Base-by-base conservation (phyloP, 768 basidiomycete species). In the Pisolithus albus region DNA sequence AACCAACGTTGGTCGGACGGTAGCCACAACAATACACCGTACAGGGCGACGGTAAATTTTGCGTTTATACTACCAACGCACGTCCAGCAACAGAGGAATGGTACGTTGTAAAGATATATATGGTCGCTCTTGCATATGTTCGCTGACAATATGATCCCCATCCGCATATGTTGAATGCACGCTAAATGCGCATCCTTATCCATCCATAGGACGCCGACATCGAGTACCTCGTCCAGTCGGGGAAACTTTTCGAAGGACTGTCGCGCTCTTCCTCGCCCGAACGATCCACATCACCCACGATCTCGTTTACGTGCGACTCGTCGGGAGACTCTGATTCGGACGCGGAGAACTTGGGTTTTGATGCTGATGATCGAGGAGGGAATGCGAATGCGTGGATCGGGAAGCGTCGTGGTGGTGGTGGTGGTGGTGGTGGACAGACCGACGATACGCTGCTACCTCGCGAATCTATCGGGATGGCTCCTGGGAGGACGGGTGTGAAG, bases 401-500 rank as follows among this genome's bases (percentile, higher is more conserved):
- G 65, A 71, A 59, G 52, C 67, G 10, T 23, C 18, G 34, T 37
- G 15, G 15, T 46, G 24, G 24, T n/a, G n/a, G n/a, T n/a, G n/a
- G n/a, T n/a, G n/a, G n/a, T n/a, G n/a, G n/a, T n/a, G n/a, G 15
- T 46, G 24, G 24, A 46, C 46, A 19, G 10, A 47, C 8, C 9
- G 46, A 32, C 18, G 23, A 18, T 10, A 19, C 26, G 26, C 26
- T 18, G 26, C 26, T 18, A 16, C 30, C 32, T 2, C 52, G 68
- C 32, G 68, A 66, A 53, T 34, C 34, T 3, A 34, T 34, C 13
- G 34, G 34, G 34, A 34, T 34, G 34, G 34, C 34, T 15, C 34
- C n/a, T 9, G 89, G 89, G 4, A 75, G 90, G 24, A 92, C 90
- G 5, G 90, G 90, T 19, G 90, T 92, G 44, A 92, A 92, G 58